Percentiles rank a stretch among this genome's conserved stretches.
Conservation (phyloP, 352 stramenopile species). For the Phytopythium helicoides region DNA sequence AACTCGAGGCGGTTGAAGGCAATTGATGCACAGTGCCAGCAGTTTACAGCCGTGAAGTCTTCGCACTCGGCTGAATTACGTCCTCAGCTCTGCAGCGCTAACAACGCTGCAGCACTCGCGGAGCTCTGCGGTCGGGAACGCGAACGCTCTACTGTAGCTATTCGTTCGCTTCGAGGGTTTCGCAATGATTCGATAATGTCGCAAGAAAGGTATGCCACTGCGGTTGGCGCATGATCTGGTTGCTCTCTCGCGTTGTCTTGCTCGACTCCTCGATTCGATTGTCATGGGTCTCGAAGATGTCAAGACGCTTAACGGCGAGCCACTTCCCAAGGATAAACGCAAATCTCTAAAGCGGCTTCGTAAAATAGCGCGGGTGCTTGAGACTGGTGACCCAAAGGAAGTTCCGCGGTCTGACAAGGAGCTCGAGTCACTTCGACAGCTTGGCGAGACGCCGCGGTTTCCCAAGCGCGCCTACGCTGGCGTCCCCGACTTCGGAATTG, state of each 20-base stretch:
- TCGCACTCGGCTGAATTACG: slow-evolving; percentile 52
- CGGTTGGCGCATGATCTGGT: slow-evolving; percentile 58
- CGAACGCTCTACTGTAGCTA: slow-evolving; percentile 26
- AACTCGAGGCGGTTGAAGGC: slow-evolving; percentile 8
- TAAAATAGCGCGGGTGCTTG: slow-evolving; percentile 53
- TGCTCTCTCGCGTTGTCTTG: slow-evolving; percentile 35
- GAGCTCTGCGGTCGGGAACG: slow-evolving; percentile 58
- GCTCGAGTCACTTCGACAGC: slow-evolving; percentile 37
- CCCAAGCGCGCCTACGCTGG: slow-evolving; percentile 41
- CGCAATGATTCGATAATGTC: slow-evolving; percentile 31
- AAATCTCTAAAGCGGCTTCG: slow-evolving; percentile 72
- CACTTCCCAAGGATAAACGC: slow-evolving; percentile 49
- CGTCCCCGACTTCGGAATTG: slow-evolving; percentile 44
- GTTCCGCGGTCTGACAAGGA: slow-evolving; percentile 44
- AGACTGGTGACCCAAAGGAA: slow-evolving; percentile 54
- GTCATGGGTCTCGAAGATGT: slow-evolving; percentile 65
- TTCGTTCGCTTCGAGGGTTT: slow-evolving; percentile 21
- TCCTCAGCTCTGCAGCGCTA: slow-evolving; percentile 72
- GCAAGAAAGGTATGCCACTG: slow-evolving; percentile 23
- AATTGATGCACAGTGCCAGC: slow-evolving; percentile 33
- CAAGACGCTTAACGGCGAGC: slow-evolving; percentile 38
- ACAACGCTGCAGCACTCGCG: slow-evolving; percentile 49
- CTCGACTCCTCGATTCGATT: slow-evolving; percentile 52
- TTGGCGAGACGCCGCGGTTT: slow-evolving; percentile 48
- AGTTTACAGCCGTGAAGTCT: slow-evolving; percentile 46